phyloP scores from a whole-genome alignment of 2,329 filamentous ascomycete genomes.

The Verticillium isaacii region DNA sequence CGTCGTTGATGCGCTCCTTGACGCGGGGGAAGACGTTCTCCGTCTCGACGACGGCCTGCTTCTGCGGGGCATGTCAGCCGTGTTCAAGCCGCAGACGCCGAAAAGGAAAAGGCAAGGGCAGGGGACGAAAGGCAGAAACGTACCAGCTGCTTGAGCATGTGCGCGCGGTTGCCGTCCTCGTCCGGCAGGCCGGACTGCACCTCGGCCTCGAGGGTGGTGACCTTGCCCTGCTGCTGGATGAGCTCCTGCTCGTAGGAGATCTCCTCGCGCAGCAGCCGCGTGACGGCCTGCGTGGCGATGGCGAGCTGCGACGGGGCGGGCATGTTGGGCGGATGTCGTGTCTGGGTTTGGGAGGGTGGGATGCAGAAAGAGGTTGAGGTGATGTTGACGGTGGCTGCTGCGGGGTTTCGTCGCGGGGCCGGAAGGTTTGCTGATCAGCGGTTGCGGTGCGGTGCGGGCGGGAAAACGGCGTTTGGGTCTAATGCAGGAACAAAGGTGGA shows the following conservation, averaged over 20 bases:
- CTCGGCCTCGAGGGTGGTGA: conserved; percentile 63
- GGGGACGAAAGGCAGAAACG: conserved; percentile 12
- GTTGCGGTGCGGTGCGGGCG: not conserved
- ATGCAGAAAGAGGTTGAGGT: not conserved
- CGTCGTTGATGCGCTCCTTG: conserved; percentile 64
- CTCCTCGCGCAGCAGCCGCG: conserved; percentile 88
- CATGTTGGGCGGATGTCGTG: conserved; percentile 46
- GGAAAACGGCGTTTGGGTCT: not conserved
- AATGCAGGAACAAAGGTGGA: conserved; percentile 2
- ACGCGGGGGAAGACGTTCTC: conserved; percentile 74
- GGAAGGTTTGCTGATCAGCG: not conserved
- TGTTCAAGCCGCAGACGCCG: not conserved
- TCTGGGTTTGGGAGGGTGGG: not conserved
- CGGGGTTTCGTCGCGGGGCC: not conserved
- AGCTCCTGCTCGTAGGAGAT: conserved; percentile 85
- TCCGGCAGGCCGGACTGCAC: conserved; percentile 41
- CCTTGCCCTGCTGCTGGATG: conserved; percentile 65
- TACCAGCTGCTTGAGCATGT: conserved; percentile 82
- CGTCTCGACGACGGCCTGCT: conserved; percentile 80
- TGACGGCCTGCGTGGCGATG: conserved; percentile 75
- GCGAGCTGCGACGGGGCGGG: conserved; percentile 69
- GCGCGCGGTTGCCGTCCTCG: conserved; percentile 72
- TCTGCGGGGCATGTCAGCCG: conserved; percentile 41
- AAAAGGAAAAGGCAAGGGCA: not conserved
- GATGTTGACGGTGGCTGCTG: not conserved